phyloP scores from a whole-genome alignment of 2,329 filamentous ascomycete species.

The Lizonia empirigonia region DNA sequence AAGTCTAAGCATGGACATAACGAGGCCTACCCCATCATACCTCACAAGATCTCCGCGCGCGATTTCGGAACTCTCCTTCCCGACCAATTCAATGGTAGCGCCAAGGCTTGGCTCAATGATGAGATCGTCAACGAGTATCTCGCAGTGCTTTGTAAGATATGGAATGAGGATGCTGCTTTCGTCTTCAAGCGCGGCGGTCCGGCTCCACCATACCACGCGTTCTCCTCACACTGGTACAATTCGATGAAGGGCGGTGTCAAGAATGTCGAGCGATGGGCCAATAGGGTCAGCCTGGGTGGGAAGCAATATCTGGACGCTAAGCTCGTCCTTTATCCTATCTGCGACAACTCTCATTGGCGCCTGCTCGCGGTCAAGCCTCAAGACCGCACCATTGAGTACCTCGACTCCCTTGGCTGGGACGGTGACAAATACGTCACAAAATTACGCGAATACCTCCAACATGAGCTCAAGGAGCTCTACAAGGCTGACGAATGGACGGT shows the following conservation, averaged over 20 bases:
- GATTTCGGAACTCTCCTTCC: conserved; percentile 67
- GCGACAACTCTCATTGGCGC: conserved; percentile 70
- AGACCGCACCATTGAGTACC: conserved; percentile 66
- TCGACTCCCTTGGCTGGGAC: conserved; percentile 66
- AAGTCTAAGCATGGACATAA: conserved; percentile 26
- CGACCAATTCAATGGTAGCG: conserved; percentile 39
- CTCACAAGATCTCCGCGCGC: conserved; percentile 55
- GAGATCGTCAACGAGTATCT: conserved; percentile 74
- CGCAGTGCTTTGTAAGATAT: conserved; percentile 62
- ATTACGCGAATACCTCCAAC: conserved; percentile 60
- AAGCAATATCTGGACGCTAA: conserved; percentile 68
- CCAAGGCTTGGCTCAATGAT: conserved; percentile 75
- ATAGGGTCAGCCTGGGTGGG: conserved; percentile 31
- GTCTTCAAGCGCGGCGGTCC: conserved; percentile 60
- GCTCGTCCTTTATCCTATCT: conserved; percentile 72
- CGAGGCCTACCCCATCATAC: conserved; percentile 17
- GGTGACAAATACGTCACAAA: conserved; percentile 43
- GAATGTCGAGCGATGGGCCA: conserved; percentile 57
- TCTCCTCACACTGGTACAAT: conserved; percentile 71
- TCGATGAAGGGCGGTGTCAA: conserved; percentile 49
- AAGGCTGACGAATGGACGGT: conserved; percentile 65
- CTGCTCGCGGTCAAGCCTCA: conserved; percentile 69
- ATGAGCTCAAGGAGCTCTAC: conserved; percentile 63
- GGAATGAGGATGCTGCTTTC: conserved; percentile 62
- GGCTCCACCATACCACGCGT: conserved; percentile 65